Base-by-base conservation (phyloP, 2,329 filamentous ascomycete species). In the Paecilomyces sp. region DNA sequence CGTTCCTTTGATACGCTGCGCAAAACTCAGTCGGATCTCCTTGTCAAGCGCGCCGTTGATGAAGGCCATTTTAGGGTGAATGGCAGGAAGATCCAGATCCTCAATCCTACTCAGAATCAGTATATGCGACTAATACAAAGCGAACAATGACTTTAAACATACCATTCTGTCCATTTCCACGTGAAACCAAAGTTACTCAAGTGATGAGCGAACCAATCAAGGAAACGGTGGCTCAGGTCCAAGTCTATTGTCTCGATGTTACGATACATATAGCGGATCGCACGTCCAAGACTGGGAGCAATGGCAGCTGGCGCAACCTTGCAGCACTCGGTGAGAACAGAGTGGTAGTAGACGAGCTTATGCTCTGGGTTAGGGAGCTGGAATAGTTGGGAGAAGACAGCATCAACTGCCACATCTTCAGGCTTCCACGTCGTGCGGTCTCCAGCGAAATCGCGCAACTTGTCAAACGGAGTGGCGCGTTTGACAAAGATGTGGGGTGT, bases 81-180 rank as follows among this genome's bases (percentile, higher is more conserved):
- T 78, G 61, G 88, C 81, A 0, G 90, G 84, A 28, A 95, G 82
- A 52, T 86, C 82, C 15, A 96, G 86, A 71, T 97, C 92, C 15
- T 92, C 91, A 55, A 90, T 83, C 84, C 84, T 87, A 55, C 47
- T 36, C 22, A 54, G 33, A 34, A 5, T 57, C 74, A 56, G 70
- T 52, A 56, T 47, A 18, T 12, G 31, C 41, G 7, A 15, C 8
- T n/a, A 9, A 8, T 22, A 18, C 1, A 47, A 18, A 15, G 5
- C 3, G 12, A 22, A 31, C 50, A 13, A 11, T 41, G 31, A 12
- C 7, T 36, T 33, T 13, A 34, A 51, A 76, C 81, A 67, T 74
- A 85, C 94, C 94, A 99, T 77, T 99, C 94, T 15, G 89, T 88
- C 94, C 94, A 99, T 77, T 97, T 97, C 94, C 94, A 99, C 9